These are phyloP conservation scores for Venturia effusa DNA, from an alignment of 2,329 filamentous ascomycete species.

Conservation along the genomic window DNA sequence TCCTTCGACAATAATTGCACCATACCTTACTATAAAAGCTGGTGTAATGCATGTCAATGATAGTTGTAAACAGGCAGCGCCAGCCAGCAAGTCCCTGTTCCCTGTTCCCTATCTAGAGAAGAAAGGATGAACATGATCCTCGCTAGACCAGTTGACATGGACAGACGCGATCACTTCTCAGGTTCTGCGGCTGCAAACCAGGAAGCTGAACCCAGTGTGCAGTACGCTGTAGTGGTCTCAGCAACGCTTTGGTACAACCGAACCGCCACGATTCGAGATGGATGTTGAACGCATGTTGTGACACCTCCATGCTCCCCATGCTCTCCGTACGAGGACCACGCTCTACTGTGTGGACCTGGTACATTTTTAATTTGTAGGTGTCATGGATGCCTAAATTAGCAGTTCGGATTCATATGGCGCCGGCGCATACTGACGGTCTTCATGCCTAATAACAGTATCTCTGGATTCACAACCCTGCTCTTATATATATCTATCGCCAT, in stretches of 20 bases:
- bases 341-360: no score
- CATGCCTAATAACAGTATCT: no score
- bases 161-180: conserved; percentile 50
- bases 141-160: conserved; percentile 48
- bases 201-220: conserved; percentile 47
- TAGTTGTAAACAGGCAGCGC: conserved; percentile 34
- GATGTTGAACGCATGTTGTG: not conserved
- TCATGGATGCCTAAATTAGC: no score
- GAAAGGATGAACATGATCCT: conserved; percentile 47
- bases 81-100: conserved; percentile 42
- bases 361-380: no score
- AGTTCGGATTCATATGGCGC: no score
- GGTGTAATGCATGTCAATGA: no score
- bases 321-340: not conserved
- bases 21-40: no score
- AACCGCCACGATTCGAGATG: not conserved
- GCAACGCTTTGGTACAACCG: conserved; percentile 6
- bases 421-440: no score
- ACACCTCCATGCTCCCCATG: not conserved
- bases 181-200: conserved; percentile 54
- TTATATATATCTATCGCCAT: no score
- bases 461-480: no score
- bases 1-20: no score
- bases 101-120: conserved; percentile 35
- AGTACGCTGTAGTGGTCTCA: conserved; percentile 39